Percentiles rank a stretch among this genome's conserved stretches.
Evolutionary conservation across 2,329 filamentous ascomycete species (phyloP).

Genomic region (Pseudopithomyces chartarum): DNA sequence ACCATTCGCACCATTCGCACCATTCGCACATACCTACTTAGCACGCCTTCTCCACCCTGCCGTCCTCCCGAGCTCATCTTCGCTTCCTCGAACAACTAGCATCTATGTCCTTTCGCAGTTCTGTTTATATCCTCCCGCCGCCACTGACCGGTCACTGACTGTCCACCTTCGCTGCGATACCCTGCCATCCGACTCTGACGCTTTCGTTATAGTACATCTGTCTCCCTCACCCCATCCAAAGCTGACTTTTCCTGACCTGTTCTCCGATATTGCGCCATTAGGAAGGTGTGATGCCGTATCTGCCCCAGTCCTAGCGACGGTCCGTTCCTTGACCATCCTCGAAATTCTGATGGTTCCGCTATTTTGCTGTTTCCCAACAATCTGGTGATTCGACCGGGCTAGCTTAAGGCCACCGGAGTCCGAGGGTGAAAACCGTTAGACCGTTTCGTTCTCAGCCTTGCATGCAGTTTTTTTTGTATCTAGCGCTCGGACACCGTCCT

Average conservation of each 20-base stretch:
- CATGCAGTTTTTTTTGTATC: neutral
- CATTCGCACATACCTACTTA: neutral
- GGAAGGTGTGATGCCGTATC: neutral
- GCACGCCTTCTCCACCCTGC: neutral
- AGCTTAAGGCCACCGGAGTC: neutral
- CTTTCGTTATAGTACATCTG: neutral
- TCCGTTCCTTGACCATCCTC: neutral
- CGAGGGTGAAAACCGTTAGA: neutral
- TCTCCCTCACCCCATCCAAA: neutral
- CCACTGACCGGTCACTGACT: neutral
- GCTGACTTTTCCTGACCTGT: neutral
- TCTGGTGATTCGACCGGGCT: neutral
- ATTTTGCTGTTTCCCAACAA: neutral
- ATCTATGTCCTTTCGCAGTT: neutral
- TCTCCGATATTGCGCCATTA: neutral
- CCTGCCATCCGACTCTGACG: neutral
- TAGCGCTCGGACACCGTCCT: neutral
- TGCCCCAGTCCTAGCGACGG: neutral
- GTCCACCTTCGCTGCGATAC: neutral
- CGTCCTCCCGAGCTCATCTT: neutral
- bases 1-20: too few relatives aligned
- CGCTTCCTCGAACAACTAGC: conserved; percentile 1
- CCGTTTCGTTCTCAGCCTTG: neutral
- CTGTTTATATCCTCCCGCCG: neutral
- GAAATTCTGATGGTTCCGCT: neutral